A percentile compares a stretch with the other conserved stretches of the same genome.
These are phyloP conservation scores for Stenocarpella maydis DNA, from an alignment of 2,329 filamentous ascomycete genomes.

Conservation along the genomic window DNA sequence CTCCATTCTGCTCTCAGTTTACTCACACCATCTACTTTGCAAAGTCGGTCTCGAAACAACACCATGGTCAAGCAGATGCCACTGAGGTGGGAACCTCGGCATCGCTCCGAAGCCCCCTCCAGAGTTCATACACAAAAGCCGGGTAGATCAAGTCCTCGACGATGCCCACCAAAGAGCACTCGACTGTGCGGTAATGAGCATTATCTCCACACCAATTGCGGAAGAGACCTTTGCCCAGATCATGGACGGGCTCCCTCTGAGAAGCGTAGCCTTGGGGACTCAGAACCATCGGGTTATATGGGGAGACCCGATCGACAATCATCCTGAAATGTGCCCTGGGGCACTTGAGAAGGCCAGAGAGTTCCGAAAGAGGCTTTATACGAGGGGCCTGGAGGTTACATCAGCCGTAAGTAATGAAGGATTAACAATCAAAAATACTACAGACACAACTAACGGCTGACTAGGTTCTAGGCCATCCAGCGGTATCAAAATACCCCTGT, in stretches of 20 bases:
- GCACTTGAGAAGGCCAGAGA: not conserved
- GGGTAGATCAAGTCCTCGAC: not conserved
- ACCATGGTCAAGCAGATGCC: not conserved
- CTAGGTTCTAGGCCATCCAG: not conserved
- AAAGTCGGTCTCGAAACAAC: not conserved
- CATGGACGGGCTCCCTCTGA: slow-evolving; percentile 4
- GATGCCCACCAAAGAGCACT: not conserved
- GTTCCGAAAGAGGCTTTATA: not conserved
- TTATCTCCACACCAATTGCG: not conserved
- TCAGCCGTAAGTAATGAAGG: not conserved
- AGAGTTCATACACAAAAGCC: not conserved
- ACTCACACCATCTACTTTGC: not conserved
- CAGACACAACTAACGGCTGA: not conserved
- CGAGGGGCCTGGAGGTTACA: not conserved
- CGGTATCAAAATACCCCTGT: slow-evolving; percentile 4
- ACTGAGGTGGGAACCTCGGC: not conserved
- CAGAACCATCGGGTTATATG: not conserved
- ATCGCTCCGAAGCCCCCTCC: not conserved
- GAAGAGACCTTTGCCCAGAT: slow-evolving; percentile 11
- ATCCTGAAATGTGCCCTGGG: not conserved
- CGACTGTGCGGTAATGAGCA: not conserved
- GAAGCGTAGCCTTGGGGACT: not conserved
- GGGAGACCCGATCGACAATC: not conserved
- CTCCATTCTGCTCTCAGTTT: not conserved
- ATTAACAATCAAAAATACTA: not conserved